Percentiles rank a stretch among this genome's conserved stretches.
phyloP scores from a whole-genome alignment of 192 early-diverging fungal genomes.

The Entomortierella beljakovae region DNA sequence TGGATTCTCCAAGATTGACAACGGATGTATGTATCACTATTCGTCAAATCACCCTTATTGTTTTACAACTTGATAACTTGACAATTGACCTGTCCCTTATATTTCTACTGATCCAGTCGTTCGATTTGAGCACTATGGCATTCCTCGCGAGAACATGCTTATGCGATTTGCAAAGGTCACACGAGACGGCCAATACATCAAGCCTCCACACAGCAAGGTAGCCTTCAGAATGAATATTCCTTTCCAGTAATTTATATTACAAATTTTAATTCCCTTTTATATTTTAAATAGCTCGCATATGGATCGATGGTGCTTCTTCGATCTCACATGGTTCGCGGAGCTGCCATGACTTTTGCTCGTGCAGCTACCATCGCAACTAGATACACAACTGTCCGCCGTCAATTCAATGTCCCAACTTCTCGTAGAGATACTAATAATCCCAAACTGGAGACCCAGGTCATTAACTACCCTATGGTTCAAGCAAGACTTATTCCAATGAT shows the following conservation, averaged over 20 bases:
- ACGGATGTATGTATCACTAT: conserved; percentile 69
- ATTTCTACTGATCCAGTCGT: conserved; percentile 59
- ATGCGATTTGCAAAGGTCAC: conserved; percentile 85
- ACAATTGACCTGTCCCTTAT: too few relatives aligned
- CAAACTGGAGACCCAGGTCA: conserved; percentile 69
- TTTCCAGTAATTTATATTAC: too few relatives aligned
- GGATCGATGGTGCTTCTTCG: conserved; percentile 85
- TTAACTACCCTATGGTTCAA: conserved; percentile 78
- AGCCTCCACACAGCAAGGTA: conserved; percentile 71
- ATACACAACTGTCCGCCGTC: conserved; percentile 75
- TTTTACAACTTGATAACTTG: neutral
- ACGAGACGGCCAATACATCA: conserved; percentile 71
- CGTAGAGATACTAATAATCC: conserved; percentile 33
- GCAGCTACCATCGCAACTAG: conserved; percentile 73
- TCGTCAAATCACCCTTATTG: too few relatives aligned
- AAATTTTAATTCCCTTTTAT: neutral
- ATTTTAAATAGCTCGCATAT: conserved; percentile 68
- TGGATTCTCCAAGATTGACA: conserved; percentile 82
- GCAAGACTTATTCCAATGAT: conserved; percentile 73
- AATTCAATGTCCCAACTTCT: conserved; percentile 61
- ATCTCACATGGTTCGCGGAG: conserved; percentile 73
- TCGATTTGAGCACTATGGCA: conserved; percentile 75
- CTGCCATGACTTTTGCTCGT: conserved; percentile 64
- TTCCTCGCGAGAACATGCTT: conserved; percentile 85
- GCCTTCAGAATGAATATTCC: too few relatives aligned